Conservation (phyloP, 768 basidiomycete genomes). For the Hemileccinum rubropunctum region DNA sequence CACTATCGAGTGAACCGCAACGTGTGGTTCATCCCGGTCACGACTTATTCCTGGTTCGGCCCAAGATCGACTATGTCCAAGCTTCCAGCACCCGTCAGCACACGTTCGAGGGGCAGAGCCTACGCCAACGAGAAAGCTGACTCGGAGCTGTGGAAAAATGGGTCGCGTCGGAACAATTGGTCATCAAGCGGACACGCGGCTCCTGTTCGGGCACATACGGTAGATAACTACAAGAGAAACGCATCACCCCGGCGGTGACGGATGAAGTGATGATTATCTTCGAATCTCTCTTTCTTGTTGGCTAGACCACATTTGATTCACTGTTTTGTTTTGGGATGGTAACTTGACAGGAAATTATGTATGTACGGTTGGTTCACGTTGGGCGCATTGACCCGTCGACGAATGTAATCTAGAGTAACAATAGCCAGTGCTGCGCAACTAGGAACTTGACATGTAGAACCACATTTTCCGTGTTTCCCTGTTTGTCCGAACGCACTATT, state of each 20-base stretch:
- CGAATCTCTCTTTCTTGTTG: constrained; percentile 1
- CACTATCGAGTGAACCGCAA: constrained; percentile 40
- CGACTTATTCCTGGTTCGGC: constrained; percentile 71
- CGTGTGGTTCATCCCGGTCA: constrained; percentile 72
- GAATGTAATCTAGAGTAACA: constrained; percentile 10
- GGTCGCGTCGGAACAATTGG: constrained; percentile 18
- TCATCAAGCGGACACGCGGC: constrained; percentile 18
- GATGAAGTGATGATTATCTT: constrained; percentile 8
- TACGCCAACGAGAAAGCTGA: constrained; percentile 27
- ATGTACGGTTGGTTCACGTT: constrained; percentile 16
- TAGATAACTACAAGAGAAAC: constrained; percentile 38
- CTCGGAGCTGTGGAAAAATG: constrained; percentile 20
- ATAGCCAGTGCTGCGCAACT: no score
- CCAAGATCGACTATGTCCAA: constrained; percentile 36
- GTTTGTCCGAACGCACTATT: no score
- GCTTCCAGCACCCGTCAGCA: constrained; percentile 41
- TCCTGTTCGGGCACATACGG: constrained; percentile 28
- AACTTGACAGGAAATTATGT: constrained; percentile 6
- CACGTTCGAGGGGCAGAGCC: constrained; percentile 36
- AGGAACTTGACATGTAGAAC: no score
- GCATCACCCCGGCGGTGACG: constrained; percentile 46
- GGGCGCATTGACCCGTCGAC: not conserved
- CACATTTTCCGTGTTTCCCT: no score
- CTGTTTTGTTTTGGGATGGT: constrained; percentile 5
- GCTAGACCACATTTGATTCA: constrained; percentile 12